phyloP scores from a whole-genome alignment of 2,329 filamentous ascomycete genomes.

The Sporothrix variecibatus region DNA sequence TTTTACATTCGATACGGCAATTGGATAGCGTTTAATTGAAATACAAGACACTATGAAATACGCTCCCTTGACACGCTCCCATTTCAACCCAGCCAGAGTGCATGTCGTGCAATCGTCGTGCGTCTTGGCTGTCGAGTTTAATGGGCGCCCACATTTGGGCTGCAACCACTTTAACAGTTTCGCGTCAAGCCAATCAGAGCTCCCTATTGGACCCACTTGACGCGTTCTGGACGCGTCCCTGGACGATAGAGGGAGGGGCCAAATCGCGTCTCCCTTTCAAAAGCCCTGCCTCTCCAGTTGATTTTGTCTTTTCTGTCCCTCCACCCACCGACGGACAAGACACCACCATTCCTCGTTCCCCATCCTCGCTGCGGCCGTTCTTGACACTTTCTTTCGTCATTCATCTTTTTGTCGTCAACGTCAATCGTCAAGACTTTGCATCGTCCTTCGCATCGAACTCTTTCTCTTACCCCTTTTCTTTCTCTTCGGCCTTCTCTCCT shows the following conservation, averaged over 20 bases:
- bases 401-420: neutral
- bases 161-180: slow-evolving; percentile 33
- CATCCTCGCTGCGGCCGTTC: neutral
- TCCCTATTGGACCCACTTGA: slow-evolving; percentile 9
- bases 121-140: neutral
- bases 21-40: slow-evolving; percentile 5
- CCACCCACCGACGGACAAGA: neutral
- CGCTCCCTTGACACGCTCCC: neutral
- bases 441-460: neutral
- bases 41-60: neutral
- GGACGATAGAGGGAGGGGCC: slow-evolving; percentile 20
- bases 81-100: neutral
- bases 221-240: slow-evolving; percentile 33
- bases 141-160: slow-evolving; percentile 13
- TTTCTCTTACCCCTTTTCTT: slow-evolving; percentile 8
- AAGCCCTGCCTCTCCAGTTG: neutral
- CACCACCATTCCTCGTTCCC: slow-evolving; percentile 15
- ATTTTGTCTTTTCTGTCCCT: slow-evolving; percentile 11
- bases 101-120: neutral
- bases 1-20: neutral
- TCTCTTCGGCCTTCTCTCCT: neutral
- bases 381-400: slow-evolving; percentile 8
- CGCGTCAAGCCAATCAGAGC: slow-evolving; percentile 28
- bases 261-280: slow-evolving; percentile 18
- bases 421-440: neutral